Conservation (phyloP, 192 early-diverging fungal genomes). For the Entomortierella chlamydospora region DNA sequence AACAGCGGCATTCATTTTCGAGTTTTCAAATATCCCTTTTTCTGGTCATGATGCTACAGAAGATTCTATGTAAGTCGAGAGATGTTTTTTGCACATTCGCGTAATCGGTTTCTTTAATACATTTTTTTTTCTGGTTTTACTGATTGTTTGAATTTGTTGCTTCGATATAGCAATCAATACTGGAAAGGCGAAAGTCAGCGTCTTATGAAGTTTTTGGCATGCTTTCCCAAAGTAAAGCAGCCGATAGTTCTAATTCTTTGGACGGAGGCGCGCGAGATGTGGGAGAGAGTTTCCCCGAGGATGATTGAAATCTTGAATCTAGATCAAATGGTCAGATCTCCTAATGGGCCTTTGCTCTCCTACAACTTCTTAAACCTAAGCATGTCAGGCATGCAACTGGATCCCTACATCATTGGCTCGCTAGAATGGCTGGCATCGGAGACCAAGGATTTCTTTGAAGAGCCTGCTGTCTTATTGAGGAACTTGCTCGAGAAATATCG, state of each 20-base stretch:
- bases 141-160: too few relatives aligned
- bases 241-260: conserved; percentile 45
- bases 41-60: conserved; percentile 14
- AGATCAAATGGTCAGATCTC: conserved; percentile 22
- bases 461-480: conserved; percentile 10
- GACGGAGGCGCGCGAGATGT: conserved; percentile 22
- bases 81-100: background rate
- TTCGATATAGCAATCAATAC: conserved; percentile 25
- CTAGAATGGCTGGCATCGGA: conserved; percentile 47
- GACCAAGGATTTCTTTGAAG: conserved; percentile 30
- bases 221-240: conserved; percentile 46
- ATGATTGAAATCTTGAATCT: conserved; percentile 27
- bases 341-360: conserved; percentile 3
- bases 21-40: conserved; percentile 35
- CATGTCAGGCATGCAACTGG: conserved; percentile 38
- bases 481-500: conserved; percentile 16
- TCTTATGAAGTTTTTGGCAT: conserved; percentile 31
- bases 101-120: background rate
- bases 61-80: conserved; percentile 21
- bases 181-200: conserved; percentile 25
- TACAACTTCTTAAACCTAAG: conserved; percentile 45
- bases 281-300: conserved; percentile 39
- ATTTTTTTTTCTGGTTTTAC: too few relatives aligned
- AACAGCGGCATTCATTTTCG: conserved; percentile 40
- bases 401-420: conserved; percentile 33